phyloP scores from a whole-genome alignment of 371 early-diverging fungal species.

The Rhizopus microsporus region DNA sequence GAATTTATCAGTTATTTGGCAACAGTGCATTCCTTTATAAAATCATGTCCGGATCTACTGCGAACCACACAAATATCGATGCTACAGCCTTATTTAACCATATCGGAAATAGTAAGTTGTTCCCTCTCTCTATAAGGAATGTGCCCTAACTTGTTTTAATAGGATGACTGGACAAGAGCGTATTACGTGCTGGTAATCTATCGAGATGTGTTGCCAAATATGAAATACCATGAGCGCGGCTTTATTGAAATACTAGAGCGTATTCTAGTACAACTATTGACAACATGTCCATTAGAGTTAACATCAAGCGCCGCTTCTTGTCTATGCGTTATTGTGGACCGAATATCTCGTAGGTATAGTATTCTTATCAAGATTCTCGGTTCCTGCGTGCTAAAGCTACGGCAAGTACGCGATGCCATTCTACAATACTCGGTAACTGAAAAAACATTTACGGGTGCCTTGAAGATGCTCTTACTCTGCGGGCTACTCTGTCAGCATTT shows the following conservation, averaged over 20 bases:
- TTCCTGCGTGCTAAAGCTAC: slow-evolving; percentile 44
- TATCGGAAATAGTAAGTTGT: slow-evolving; percentile 32
- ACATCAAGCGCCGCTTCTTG: slow-evolving; percentile 73
- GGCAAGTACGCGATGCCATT: slow-evolving; percentile 29
- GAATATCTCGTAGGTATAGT: slow-evolving; percentile 62
- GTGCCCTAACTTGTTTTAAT: neutral
- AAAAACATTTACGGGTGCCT: slow-evolving; percentile 13
- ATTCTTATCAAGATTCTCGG: slow-evolving; percentile 69
- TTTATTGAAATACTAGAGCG: slow-evolving; percentile 58
- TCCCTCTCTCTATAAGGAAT: neutral
- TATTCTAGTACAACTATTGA: slow-evolving; percentile 57
- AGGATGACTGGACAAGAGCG: slow-evolving; percentile 56
- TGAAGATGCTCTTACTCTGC: slow-evolving; percentile 54
- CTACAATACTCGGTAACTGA: slow-evolving; percentile 13
- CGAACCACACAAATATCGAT: slow-evolving; percentile 45
- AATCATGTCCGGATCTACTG: slow-evolving; percentile 42
- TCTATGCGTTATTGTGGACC: slow-evolving; percentile 67
- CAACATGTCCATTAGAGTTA: slow-evolving; percentile 61
- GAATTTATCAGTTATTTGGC: slow-evolving; percentile 42
- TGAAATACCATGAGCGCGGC: slow-evolving; percentile 55
- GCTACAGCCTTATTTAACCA: slow-evolving; percentile 53
- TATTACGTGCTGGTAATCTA: slow-evolving; percentile 59
- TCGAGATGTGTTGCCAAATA: slow-evolving; percentile 57
- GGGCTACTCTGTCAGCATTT: slow-evolving; percentile 75
- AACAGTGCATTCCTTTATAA: slow-evolving; percentile 47